These are phyloP conservation scores for Penicillium sp. DNA, from an alignment of 2,329 filamentous ascomycete genomes.

Conservation along the genomic window DNA sequence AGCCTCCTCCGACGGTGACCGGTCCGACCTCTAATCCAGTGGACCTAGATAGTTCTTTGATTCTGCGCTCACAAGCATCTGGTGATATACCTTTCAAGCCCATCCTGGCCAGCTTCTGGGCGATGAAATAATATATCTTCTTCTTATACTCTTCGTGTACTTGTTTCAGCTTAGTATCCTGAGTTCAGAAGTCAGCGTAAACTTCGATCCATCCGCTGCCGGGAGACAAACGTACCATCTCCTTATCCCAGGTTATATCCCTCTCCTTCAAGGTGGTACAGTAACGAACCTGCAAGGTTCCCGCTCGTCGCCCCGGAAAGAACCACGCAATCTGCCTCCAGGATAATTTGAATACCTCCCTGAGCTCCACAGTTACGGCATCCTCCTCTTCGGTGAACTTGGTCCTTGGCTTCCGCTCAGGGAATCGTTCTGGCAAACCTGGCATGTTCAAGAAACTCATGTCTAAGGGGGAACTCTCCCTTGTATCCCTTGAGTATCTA, in stretches of 20 bases:
- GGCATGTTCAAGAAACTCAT: constrained; percentile 82
- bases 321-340: constrained; percentile 98
- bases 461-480: background rate
- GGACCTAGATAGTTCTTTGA: too few relatives aligned
- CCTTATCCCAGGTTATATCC: constrained; percentile 87
- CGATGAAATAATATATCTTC: constrained; percentile 89
- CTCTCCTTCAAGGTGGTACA: constrained; percentile 94
- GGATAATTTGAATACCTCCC: constrained; percentile 89
- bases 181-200: background rate
- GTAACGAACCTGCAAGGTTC: constrained; percentile 88
- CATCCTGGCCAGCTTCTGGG: constrained; percentile 88
- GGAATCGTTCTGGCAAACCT: constrained; percentile 81
- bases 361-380: constrained; percentile 78
- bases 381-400: constrained; percentile 54
- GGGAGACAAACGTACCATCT: constrained; percentile 61
- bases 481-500: too few relatives aligned
- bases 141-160: constrained; percentile 43
- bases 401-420: constrained; percentile 52
- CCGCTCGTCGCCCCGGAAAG: constrained; percentile 84
- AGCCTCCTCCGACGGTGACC: too few relatives aligned
- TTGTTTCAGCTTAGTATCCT: constrained; percentile 40
- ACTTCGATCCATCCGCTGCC: background rate
- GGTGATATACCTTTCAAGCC: constrained; percentile 83
- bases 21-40: too few relatives aligned
- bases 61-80: constrained; percentile 77